Base-by-base conservation (phyloP, 2,329 filamentous ascomycete species). In the Botrytis porri region DNA sequence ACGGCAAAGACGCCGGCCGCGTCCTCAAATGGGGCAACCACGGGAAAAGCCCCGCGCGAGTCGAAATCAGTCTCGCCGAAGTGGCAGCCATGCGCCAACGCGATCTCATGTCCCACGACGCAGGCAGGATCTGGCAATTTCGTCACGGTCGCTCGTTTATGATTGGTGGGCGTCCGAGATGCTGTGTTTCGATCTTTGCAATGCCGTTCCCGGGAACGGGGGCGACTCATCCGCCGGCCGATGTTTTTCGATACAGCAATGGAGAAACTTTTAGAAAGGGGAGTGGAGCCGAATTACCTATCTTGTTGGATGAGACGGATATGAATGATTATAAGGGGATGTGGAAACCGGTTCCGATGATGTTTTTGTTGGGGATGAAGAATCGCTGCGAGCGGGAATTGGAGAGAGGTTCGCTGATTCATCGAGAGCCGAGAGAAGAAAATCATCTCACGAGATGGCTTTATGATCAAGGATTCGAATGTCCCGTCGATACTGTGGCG, bases 141-240 rank as follows among this genome's bases (percentile, higher is more conserved):
- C 51, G n/a, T 29, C 14, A 18, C n/a, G 14, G n/a, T 57, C n/a
- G 14, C 25, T 57, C 51, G 14, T 57, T 29, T 8, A 9, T 29
- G 51, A 8, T 18, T 29, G n/a, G 51, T 2, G 3, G 18, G n/a
- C 51, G 6, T 8, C n/a, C n/a, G 3, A 57, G 9, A 3, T 57
- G n/a, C 3, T 29, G 7, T 14, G 2, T 29, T 1, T 57, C 14
- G n/a, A 29, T 16, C 9, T n/a, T n/a, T 12, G 5, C 48, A 7
- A 16, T n/a, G 25, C 48, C 25, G 25, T 25, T 7, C 3, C 25
- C 25, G 25, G 48, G 48, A n/a, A 16, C 25, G 5, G 48, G 25
- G 12, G 12, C 12, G 25, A 7, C n/a, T 16, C 4, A 7, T 7
- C 25, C 10, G 3, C 4, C 25, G 0, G 2, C 3, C 25, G 25